phyloP scores from a whole-genome alignment of 805 yeast species.

The Suhomyces vadensis region DNA sequence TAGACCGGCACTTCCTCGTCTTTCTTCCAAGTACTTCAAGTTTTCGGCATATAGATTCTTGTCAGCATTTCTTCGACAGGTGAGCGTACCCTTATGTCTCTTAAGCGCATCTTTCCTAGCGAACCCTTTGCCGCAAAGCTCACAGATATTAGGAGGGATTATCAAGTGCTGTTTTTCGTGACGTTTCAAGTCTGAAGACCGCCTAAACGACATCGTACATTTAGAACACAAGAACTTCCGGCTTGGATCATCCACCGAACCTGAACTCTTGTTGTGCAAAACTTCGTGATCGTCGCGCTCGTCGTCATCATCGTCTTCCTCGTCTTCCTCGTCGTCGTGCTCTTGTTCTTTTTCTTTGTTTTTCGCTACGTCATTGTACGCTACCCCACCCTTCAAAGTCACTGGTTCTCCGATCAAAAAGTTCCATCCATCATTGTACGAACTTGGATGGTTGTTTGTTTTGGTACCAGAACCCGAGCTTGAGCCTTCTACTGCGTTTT shows the following conservation, averaged over 20 bases:
- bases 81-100: constrained; percentile 70
- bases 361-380: constrained; percentile 4
- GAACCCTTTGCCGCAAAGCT: constrained; percentile 77
- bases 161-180: constrained; percentile 75
- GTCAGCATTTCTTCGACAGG: constrained; percentile 72
- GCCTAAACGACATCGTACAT: constrained; percentile 63
- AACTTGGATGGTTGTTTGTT: constrained; percentile 13
- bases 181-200: constrained; percentile 69
- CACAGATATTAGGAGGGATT: constrained; percentile 73
- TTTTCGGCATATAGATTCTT: constrained; percentile 42
- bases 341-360: constrained; percentile 7
- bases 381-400: constrained; percentile 13
- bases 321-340: constrained; percentile 9
- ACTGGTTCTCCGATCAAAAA: constrained; percentile 29
- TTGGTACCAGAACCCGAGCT: not conserved
- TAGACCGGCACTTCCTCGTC: constrained; percentile 1
- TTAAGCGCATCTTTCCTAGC: constrained; percentile 82
- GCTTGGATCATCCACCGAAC: constrained; percentile 12
- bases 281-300: constrained; percentile 7
- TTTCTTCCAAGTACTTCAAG: constrained; percentile 24
- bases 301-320: constrained; percentile 9
- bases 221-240: constrained; percentile 56
- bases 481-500: not conserved
- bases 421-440: constrained; percentile 35
- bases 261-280: constrained; percentile 1